Percentiles rank a stretch among this genome's conserved stretches.
phyloP scores from a whole-genome alignment of 2,329 filamentous ascomycete genomes.

The Cladosporium sp. region DNA sequence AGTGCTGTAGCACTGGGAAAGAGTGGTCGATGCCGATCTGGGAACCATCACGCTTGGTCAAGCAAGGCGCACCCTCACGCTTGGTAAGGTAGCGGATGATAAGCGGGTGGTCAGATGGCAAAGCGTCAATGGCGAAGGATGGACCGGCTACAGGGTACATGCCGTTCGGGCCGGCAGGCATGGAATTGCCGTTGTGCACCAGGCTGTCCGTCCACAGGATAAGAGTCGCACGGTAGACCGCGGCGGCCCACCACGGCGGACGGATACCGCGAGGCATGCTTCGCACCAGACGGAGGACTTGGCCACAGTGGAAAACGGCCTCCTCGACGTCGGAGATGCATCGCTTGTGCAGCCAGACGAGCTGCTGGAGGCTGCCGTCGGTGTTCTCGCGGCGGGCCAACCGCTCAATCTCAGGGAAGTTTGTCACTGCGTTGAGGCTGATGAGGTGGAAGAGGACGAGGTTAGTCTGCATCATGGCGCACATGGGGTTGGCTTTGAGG shows the following conservation, averaged over 20 bases:
- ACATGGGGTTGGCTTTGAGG: constrained; percentile 57
- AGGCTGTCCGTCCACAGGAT: constrained; percentile 65
- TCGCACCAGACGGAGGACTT: constrained; percentile 62
- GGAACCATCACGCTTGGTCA: constrained; percentile 53
- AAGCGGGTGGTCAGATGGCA: constrained; percentile 53
- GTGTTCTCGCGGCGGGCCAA: constrained; percentile 63
- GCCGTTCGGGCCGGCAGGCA: constrained; percentile 37
- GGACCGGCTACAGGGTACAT: constrained; percentile 41
- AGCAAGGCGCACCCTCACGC: constrained; percentile 53
- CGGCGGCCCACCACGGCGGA: constrained; percentile 70
- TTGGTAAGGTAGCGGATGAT: constrained; percentile 55
- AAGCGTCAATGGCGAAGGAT: constrained; percentile 53
- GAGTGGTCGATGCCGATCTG: constrained; percentile 50
- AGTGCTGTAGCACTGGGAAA: constrained; percentile 52
- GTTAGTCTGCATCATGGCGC: constrained; percentile 63
- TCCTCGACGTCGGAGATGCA: constrained; percentile 65
- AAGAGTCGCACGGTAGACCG: constrained; percentile 66
- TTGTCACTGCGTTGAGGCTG: constrained; percentile 66
- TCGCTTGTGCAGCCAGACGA: constrained; percentile 57
- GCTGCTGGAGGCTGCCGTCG: constrained; percentile 58
- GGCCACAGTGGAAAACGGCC: constrained; percentile 66
- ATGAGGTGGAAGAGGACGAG: constrained; percentile 71
- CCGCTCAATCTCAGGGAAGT: constrained; percentile 66
- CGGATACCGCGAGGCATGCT: constrained; percentile 61
- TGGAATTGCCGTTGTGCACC: constrained; percentile 48